phyloP scores from a whole-genome alignment of 2,329 filamentous ascomycete species.

The Neurospora crassa region DNA sequence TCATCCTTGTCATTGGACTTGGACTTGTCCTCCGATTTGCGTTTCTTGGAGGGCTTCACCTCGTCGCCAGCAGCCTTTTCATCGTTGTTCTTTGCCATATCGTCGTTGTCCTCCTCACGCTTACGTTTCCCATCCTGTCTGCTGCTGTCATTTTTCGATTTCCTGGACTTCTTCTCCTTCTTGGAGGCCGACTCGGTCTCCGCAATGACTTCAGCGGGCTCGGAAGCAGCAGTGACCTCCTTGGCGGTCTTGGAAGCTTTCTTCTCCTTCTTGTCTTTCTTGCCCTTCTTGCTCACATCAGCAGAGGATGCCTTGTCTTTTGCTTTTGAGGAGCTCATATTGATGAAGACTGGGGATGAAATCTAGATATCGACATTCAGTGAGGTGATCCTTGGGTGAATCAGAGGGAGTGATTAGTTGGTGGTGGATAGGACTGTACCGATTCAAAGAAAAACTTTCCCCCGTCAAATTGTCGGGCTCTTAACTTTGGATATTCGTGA shows the following conservation, averaged over 20 bases:
- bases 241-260: constrained; percentile 9
- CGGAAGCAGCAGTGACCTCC: not conserved
- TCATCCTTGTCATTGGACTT: not conserved
- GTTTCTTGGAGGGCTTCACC: constrained; percentile 12
- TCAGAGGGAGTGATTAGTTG: not conserved
- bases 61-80: not conserved
- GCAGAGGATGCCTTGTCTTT: not conserved
- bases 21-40: constrained; percentile 11
- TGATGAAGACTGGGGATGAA: not conserved
- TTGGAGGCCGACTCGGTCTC: constrained; percentile 1
- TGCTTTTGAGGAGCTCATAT: constrained; percentile 6
- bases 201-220: not conserved
- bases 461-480: no score
- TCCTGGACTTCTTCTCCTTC: constrained; percentile 7
- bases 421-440: not conserved
- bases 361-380: not conserved
- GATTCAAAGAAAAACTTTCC: rapidly evolving
- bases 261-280: constrained; percentile 10
- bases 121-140: constrained; percentile 13
- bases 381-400: not conserved
- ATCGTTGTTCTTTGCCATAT: not conserved
- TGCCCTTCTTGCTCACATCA: not conserved
- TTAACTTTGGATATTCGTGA: not conserved
- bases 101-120: constrained; percentile 1
- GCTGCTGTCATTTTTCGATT: constrained; percentile 13